Conservation (phyloP, 1,139 yeast species). For the Candida sanyaensis region DNA sequence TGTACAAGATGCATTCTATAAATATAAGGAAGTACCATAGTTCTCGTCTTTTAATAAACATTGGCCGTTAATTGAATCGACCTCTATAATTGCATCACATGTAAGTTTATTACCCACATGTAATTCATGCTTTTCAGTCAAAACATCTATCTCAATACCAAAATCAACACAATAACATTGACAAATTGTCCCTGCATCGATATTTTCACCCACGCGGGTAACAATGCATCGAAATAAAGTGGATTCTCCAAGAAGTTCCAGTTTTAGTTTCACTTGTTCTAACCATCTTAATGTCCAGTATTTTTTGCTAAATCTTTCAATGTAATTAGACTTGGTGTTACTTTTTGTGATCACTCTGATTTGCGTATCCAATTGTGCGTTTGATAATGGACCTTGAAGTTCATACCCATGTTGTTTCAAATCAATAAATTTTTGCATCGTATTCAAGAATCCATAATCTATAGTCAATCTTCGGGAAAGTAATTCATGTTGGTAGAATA, state of each 20-base stretch:
- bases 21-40: conserved; percentile 1
- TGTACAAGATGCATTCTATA: conserved; percentile 1
- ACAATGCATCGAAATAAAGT: conserved; percentile 25
- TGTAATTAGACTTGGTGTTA: conserved; percentile 16
- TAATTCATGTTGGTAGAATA: conserved; percentile 14
- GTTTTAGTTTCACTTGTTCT: conserved; percentile 19
- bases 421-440: conserved; percentile 20
- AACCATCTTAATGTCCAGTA: conserved; percentile 29
- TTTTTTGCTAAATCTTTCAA: conserved; percentile 16
- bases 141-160: conserved; percentile 47
- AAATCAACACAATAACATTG: conserved; percentile 47
- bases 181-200: conserved; percentile 15
- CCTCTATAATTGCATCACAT: conserved; percentile 38
- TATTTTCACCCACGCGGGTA: conserved; percentile 24
- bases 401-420: conserved; percentile 39
- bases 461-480: conserved; percentile 5
- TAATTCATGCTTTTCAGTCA: conserved; percentile 19
- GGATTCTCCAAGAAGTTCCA: neutral
- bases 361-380: conserved; percentile 19
- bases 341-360: conserved; percentile 17
- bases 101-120: conserved; percentile 45
- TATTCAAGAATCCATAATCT: conserved; percentile 3
- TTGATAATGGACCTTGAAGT: conserved; percentile 32
- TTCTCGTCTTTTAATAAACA: conserved; percentile 29
- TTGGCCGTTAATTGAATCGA: conserved; percentile 36